Conservation (phyloP, 2,329 filamentous ascomycete genomes). For the Monosporascus sp. region DNA sequence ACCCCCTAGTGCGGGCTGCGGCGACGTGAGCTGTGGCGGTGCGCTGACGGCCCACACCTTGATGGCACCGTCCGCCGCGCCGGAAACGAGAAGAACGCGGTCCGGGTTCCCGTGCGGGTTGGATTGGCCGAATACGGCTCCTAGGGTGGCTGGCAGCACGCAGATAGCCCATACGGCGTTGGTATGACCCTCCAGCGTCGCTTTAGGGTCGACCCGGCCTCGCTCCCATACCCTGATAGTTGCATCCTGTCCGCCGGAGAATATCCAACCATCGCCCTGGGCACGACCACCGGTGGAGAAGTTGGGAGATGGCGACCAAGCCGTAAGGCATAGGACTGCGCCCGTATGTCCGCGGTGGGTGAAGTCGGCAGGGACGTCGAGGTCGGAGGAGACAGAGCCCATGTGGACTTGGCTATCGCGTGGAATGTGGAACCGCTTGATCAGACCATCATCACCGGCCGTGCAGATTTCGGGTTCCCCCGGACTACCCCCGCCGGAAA, state of each 20-base stretch:
- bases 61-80: conserved; percentile 83
- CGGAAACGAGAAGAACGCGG: conserved; percentile 83
- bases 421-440: conserved; percentile 96
- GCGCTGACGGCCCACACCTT: conserved; percentile 93
- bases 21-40: conserved; percentile 79
- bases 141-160: conserved; percentile 79
- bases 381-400: conserved; percentile 59
- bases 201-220: conserved; percentile 89
- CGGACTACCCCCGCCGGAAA: conserved; percentile 91
- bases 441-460: conserved; percentile 87
- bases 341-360: conserved; percentile 94
- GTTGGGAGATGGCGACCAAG: conserved; percentile 81
- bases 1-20: conserved; percentile 58
- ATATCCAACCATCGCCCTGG: conserved; percentile 94
- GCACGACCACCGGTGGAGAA: conserved; percentile 86
- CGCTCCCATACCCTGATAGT: conserved; percentile 95
- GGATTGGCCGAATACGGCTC: conserved; percentile 71
- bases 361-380: conserved; percentile 90
- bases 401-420: conserved; percentile 59
- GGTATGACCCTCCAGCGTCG: conserved; percentile 86
- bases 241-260: conserved; percentile 91
- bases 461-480: conserved; percentile 97
- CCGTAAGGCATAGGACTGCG: conserved; percentile 77
- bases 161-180: conserved; percentile 96
- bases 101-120: conserved; percentile 75